These are phyloP conservation scores for Erysimum cheiranthoides DNA, from an alignment of 345 rosid genomes.

Conservation along the genomic window DNA sequence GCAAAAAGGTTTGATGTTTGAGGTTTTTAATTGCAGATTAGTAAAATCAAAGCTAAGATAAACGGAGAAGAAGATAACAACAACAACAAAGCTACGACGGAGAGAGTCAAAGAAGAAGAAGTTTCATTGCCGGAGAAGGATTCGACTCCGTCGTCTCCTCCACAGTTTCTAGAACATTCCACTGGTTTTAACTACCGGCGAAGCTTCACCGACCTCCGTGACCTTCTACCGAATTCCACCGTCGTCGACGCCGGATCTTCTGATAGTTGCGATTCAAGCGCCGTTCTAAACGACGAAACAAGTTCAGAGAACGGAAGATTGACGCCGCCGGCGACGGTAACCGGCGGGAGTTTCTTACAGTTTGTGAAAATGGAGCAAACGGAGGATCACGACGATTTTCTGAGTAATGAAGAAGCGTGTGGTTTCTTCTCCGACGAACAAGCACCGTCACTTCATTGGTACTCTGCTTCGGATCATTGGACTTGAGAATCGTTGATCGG, in stretches of 20 bases:
- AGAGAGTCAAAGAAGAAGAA: constrained; percentile 63
- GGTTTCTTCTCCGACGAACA: constrained; percentile 92
- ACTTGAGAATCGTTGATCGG: constrained; percentile 19
- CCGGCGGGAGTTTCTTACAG: constrained; percentile 44
- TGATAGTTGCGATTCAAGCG: constrained; percentile 82
- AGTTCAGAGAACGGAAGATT: constrained; percentile 56
- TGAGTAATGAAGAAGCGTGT: constrained; percentile 77
- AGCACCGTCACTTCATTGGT: constrained; percentile 84
- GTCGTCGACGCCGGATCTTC: constrained; percentile 67
- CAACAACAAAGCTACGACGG: constrained; percentile 35
- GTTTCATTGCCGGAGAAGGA: constrained; percentile 49
- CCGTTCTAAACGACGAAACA: constrained; percentile 71
- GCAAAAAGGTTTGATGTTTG: neutral
- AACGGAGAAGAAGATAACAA: constrained; percentile 45
- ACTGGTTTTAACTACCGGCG: constrained; percentile 56
- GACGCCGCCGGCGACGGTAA: constrained; percentile 43
- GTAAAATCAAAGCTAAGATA: constrained; percentile 73
- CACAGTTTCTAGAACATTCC: constrained; percentile 43
- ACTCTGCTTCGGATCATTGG: constrained; percentile 51
- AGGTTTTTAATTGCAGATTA: constrained; percentile 55
- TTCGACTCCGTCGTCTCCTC: constrained; percentile 38
- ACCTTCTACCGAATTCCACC: constrained; percentile 49
- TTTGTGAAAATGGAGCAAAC: constrained; percentile 71
- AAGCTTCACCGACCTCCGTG: constrained; percentile 54
- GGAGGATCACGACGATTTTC: constrained; percentile 70